A percentile compares a stretch with the other conserved stretches of the same genome.
These are phyloP conservation scores for Eucalyptus albens DNA, from an alignment of 345 rosid species.

Conservation along the genomic window DNA sequence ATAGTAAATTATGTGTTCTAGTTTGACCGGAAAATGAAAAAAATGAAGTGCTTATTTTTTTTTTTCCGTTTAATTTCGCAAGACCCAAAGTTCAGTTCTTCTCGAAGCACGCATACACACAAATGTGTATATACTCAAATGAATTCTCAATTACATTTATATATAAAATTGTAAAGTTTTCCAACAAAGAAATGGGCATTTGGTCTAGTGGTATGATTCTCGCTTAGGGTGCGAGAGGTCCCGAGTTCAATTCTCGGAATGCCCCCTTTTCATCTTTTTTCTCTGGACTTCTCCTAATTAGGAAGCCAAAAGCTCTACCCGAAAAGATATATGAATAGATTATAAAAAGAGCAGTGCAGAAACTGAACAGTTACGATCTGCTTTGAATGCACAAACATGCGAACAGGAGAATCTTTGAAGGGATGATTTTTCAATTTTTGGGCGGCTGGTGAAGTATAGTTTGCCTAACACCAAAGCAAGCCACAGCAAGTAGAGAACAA, in stretches of 20 bases:
- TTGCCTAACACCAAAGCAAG: not conserved
- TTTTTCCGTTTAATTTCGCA: not conserved
- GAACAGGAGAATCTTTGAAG: not conserved
- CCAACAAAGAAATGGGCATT: slow-evolving; percentile 14
- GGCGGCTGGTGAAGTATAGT: not conserved
- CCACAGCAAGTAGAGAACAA: not conserved
- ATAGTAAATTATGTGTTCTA: not conserved
- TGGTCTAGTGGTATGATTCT: slow-evolving; percentile 92
- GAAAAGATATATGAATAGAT: not conserved
- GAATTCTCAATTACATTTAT: accelerated
- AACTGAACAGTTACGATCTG: not conserved
- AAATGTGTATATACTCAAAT: not conserved
- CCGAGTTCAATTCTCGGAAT: slow-evolving; percentile 79
- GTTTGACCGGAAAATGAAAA: not conserved
- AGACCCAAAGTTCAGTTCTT: not conserved
- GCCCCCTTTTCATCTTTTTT: not conserved
- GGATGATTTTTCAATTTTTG: not conserved
- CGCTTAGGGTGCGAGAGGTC: slow-evolving; percentile 90
- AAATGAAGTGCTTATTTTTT: not conserved
- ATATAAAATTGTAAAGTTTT: not conserved
- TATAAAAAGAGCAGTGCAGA: not conserved
- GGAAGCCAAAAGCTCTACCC: not conserved
- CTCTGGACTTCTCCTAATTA: not conserved
- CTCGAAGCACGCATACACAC: not conserved
- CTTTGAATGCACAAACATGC: not conserved